Conservation (phyloP, 768 basidiomycete genomes). For the Tylopilus felleus region DNA sequence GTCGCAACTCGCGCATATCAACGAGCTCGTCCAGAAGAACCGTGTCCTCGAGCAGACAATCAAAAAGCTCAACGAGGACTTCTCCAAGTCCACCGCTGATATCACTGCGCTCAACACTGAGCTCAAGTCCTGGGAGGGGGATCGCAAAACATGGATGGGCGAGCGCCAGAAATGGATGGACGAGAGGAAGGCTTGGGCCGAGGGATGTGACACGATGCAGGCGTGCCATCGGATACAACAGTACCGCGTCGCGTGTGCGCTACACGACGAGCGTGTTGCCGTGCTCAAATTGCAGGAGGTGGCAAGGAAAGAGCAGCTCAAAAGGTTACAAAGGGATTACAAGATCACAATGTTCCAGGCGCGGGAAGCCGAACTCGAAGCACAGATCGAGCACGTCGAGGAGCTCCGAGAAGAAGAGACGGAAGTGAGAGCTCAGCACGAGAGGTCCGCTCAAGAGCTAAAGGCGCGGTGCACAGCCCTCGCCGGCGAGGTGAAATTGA, state of each 20-base stretch:
- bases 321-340: conserved; percentile 60
- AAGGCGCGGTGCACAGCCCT: conserved; percentile 34
- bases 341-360: conserved; percentile 66
- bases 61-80: conserved; percentile 50
- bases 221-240: conserved; percentile 64
- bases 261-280: conserved; percentile 52
- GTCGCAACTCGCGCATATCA: conserved; percentile 64
- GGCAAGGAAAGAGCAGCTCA: conserved; percentile 54
- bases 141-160: conserved; percentile 23
- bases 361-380: conserved; percentile 58
- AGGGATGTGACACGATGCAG: conserved; percentile 61
- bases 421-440: conserved; percentile 18
- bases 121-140: conserved; percentile 31
- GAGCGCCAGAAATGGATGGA: conserved; percentile 42
- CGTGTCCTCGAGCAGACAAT: conserved; percentile 60
- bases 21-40: conserved; percentile 68
- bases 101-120: conserved; percentile 38
- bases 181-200: conserved; percentile 57
- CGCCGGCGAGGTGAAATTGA: conserved; percentile 37
- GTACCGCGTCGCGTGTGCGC: conserved; percentile 47
- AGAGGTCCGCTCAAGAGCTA: conserved; percentile 27
- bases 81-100: conserved; percentile 34
- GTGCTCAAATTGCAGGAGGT: conserved; percentile 53
- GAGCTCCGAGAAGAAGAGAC: conserved; percentile 37
- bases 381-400: conserved; percentile 50